Evolutionary conservation across 2,329 filamentous ascomycete genomes (phyloP).

Genomic region (Domatiomyces globalis): DNA sequence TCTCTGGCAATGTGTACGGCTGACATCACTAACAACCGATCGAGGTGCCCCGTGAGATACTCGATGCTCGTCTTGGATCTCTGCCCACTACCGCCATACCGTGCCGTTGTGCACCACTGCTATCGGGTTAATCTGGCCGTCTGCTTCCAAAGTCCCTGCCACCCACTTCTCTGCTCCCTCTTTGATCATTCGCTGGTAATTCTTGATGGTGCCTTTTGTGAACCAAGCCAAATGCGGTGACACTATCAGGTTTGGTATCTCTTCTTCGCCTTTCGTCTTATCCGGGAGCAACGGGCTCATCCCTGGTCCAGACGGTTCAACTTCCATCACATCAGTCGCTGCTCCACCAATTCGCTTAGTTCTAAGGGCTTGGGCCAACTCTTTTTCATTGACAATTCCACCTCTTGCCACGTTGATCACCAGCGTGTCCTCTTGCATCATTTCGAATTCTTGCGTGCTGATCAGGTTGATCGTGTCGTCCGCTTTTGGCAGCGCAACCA

Average conservation of each 20-base stretch:
- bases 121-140: conserved; percentile 6
- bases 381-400: conserved; percentile 38
- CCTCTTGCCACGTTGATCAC: conserved; percentile 38
- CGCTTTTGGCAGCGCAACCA: conserved; percentile 22
- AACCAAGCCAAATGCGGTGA: conserved; percentile 42
- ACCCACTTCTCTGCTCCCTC: conserved; percentile 31
- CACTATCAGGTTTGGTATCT: conserved; percentile 36
- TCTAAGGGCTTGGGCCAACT: conserved; percentile 32
- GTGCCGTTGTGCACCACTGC: conserved; percentile 13
- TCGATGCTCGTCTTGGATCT: not conserved
- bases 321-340: conserved; percentile 37
- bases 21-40: not conserved
- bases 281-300: conserved; percentile 31
- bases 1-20: not conserved
- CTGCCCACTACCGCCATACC: conserved; percentile 1
- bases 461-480: conserved; percentile 24
- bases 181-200: conserved; percentile 31
- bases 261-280: conserved; percentile 22
- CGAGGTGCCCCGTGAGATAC: too few relatives aligned
- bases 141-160: conserved; percentile 9
- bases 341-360: conserved; percentile 34
- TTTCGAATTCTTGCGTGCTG: conserved; percentile 27
- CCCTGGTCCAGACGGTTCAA: conserved; percentile 33
- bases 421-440: conserved; percentile 33
- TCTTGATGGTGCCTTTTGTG: conserved; percentile 34